phyloP scores from a whole-genome alignment of 208 protist species.

The Trypanosoma lewisi region DNA sequence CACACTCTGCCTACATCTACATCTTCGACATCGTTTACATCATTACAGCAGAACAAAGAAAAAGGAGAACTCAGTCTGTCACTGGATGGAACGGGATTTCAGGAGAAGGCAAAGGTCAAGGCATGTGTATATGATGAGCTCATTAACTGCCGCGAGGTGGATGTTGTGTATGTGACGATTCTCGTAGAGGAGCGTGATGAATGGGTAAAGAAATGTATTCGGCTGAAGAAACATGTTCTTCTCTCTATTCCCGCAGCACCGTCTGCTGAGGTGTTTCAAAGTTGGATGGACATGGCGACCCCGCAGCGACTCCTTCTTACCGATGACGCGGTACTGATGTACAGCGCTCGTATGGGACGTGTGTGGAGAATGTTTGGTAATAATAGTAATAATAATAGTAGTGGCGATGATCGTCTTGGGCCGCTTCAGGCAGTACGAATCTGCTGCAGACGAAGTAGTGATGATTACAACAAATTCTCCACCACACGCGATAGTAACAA shows the following conservation, averaged over 20 bases:
- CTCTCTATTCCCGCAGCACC: constrained; percentile 6
- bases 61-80: background rate
- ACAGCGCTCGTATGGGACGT: background rate
- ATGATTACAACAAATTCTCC: background rate
- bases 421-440: background rate
- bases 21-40: too few species aligned
- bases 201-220: constrained; percentile 17
- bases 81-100: background rate
- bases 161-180: constrained; percentile 18
- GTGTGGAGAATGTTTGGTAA: background rate
- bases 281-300: constrained; percentile 5
- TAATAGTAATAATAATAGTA: background rate
- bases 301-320: background rate
- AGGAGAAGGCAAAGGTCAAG: background rate
- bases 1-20: too few species aligned
- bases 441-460: background rate
- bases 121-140: constrained; percentile 12
- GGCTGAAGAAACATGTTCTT: constrained; percentile 12
- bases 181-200: background rate
- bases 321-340: constrained; percentile 11
- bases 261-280: background rate
- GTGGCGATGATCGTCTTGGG: background rate
- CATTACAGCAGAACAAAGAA: too few species aligned
- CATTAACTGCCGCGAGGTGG: constrained; percentile 6
- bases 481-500: background rate